Evolutionary conservation across 2,329 filamentous ascomycete genomes (phyloP).

Genomic region (Geosmithia flava): DNA sequence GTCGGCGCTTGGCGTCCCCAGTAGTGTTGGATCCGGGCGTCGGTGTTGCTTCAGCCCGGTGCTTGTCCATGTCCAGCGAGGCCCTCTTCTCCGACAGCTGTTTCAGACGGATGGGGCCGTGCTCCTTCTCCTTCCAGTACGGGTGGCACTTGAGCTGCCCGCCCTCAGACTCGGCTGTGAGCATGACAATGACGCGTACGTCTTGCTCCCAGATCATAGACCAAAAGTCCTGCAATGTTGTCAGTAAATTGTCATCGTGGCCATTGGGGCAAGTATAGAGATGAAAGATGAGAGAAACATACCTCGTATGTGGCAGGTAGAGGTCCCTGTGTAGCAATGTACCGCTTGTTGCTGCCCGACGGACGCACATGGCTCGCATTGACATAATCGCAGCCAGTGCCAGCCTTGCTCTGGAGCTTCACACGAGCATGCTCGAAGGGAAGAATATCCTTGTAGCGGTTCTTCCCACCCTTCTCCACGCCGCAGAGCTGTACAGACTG

Average conservation of each 20-base stretch:
- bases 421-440: constrained; percentile 92
- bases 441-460: constrained; percentile 95
- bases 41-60: constrained; percentile 25
- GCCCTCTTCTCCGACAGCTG: constrained; percentile 72
- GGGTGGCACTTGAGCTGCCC: constrained; percentile 91
- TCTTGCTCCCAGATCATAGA: constrained; percentile 96
- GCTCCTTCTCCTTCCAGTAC: constrained; percentile 76
- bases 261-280: too few species aligned
- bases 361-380: constrained; percentile 84
- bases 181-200: constrained; percentile 86
- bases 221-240: constrained; percentile 72
- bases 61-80: constrained; percentile 56
- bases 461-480: constrained; percentile 89
- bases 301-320: constrained; percentile 86
- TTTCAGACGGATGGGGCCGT: constrained; percentile 65
- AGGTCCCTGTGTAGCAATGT: constrained; percentile 92
- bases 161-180: constrained; percentile 88
- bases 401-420: constrained; percentile 54
- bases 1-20: constrained; percentile 30
- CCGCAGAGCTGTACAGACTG: constrained; percentile 64
- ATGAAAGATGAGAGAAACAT: too few species aligned
- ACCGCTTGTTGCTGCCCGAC: constrained; percentile 73
- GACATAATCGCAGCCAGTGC: constrained; percentile 78
- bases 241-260: constrained; percentile 11
- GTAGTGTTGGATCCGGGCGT: constrained; percentile 9